These are phyloP conservation scores for Brassica balearica DNA, from an alignment of 441 rosid genomes.

Conservation along the genomic window DNA sequence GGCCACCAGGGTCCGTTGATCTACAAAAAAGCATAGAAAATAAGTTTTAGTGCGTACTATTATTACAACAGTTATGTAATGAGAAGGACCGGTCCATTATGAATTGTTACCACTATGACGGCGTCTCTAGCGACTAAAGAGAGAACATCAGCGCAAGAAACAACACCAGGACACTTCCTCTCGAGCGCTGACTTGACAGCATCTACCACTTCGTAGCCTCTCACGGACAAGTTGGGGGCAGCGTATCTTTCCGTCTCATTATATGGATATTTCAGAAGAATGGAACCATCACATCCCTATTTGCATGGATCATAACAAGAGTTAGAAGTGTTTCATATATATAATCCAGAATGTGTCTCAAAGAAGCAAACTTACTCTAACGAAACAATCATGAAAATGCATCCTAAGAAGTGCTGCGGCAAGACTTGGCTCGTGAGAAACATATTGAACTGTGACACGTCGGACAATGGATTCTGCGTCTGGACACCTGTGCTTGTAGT, in stretches of 20 bases:
- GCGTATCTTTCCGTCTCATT: slow-evolving; percentile 57
- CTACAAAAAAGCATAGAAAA: slow-evolving; percentile 34
- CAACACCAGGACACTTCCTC: slow-evolving; percentile 59
- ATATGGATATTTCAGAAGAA: slow-evolving; percentile 52
- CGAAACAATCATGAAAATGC: slow-evolving; percentile 74
- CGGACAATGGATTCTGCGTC: slow-evolving; percentile 46
- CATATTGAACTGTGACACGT: slow-evolving; percentile 39
- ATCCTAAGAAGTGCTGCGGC: slow-evolving; percentile 63
- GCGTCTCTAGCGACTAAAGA: slow-evolving; percentile 63
- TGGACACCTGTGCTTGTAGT: slow-evolving; percentile 54
- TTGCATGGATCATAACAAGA: neutral
- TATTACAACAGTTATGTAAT: neutral
- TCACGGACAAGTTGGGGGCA: slow-evolving; percentile 48
- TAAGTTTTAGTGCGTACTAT: neutral
- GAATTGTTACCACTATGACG: slow-evolving; percentile 50
- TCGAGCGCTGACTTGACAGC: slow-evolving; percentile 58
- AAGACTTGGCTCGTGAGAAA: slow-evolving; percentile 50
- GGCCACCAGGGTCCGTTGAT: slow-evolving; percentile 60
- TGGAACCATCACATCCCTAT: slow-evolving; percentile 71
- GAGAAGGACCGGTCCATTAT: neutral
- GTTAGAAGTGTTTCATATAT: slow-evolving; percentile 3
- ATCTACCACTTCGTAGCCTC: slow-evolving; percentile 60
- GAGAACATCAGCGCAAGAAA: slow-evolving; percentile 64
- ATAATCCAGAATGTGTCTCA: neutral
- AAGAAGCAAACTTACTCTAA: slow-evolving; percentile 52